A percentile compares a stretch with the other conserved stretches of the same genome.
These are phyloP conservation scores for Debaryomyces tyrocola DNA, from an alignment of 805 yeast genomes.

Conservation along the genomic window DNA sequence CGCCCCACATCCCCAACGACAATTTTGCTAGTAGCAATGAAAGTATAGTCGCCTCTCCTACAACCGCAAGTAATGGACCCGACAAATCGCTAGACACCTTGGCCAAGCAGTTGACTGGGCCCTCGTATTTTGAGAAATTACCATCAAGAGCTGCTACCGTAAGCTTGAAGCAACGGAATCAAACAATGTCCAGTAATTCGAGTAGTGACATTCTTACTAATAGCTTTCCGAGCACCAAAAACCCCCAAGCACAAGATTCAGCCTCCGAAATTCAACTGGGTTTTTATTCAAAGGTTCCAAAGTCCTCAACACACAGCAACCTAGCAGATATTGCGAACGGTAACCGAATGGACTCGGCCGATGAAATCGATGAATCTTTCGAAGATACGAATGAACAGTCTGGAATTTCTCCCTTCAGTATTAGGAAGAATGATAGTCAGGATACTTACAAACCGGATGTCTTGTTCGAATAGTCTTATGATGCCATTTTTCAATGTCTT, in stretches of 20 bases:
- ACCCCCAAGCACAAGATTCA: not conserved
- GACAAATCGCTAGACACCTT: constrained; percentile 31
- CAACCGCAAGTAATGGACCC: constrained; percentile 2
- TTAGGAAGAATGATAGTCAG: not conserved
- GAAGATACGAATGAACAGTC: not conserved
- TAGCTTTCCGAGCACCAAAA: not conserved
- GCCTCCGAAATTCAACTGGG: not conserved
- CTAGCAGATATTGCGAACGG: not conserved
- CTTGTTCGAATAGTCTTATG: not conserved
- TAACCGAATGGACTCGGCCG: not conserved
- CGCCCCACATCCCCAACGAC: constrained; percentile 1
- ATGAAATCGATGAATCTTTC: not conserved
- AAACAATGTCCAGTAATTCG: constrained; percentile 19
- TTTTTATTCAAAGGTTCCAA: not conserved
- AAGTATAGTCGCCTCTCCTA: not conserved
- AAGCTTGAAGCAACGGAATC: constrained; percentile 14
- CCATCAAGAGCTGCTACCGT: constrained; percentile 35
- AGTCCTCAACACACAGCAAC: not conserved
- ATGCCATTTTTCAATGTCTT: no score
- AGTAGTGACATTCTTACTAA: constrained; percentile 21
- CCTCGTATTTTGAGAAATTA: constrained; percentile 36
- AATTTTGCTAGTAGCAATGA: constrained; percentile 2
- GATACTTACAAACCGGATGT: not conserved
- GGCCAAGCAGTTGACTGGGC: constrained; percentile 40
- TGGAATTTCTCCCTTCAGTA: not conserved